A percentile compares a stretch with the other conserved stretches of the same genome.
Conservation (phyloP, 257 asterid species). For the Anisodus acutangulus region DNA sequence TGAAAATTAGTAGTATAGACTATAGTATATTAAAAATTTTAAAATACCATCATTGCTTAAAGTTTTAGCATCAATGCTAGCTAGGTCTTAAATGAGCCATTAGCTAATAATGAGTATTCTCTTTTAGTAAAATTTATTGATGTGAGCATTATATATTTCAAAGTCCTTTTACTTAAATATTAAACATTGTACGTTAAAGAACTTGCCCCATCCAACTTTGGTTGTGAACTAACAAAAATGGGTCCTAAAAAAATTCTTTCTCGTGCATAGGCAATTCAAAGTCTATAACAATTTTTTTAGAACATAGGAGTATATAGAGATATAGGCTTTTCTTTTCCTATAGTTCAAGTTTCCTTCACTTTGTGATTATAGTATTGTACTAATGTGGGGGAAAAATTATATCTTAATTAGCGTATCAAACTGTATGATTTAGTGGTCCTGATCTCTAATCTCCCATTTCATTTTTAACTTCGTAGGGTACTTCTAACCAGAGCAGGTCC, state of each 20-base stretch:
- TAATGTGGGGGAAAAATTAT: constrained; percentile 33
- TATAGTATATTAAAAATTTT: neutral
- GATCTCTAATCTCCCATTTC: constrained; percentile 24
- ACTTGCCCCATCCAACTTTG: constrained; percentile 30
- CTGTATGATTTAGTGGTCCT: constrained; percentile 70
- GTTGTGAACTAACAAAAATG: constrained; percentile 32
- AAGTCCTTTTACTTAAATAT: constrained; percentile 5
- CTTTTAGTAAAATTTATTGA: constrained; percentile 9
- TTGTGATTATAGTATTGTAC: constrained; percentile 31
- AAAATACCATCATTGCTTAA: neutral
- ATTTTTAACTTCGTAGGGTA: neutral
- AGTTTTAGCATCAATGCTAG: constrained; percentile 14
- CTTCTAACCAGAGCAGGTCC: neutral
- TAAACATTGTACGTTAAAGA: constrained; percentile 30
- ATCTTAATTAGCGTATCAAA: constrained; percentile 42
- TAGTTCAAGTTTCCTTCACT: constrained; percentile 45
- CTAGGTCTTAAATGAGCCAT: constrained; percentile 26
- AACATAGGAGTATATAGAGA: neutral
- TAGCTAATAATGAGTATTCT: constrained; percentile 27
- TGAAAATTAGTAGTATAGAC: neutral
- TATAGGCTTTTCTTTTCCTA: constrained; percentile 58
- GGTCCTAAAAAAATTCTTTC: constrained; percentile 13
- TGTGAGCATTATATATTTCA: neutral
- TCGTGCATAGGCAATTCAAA: constrained; percentile 37
- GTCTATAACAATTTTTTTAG: constrained; percentile 31